These are phyloP conservation scores for Colletotrichum australisinense DNA, from an alignment of 2,329 filamentous ascomycete species.

Conservation along the genomic window DNA sequence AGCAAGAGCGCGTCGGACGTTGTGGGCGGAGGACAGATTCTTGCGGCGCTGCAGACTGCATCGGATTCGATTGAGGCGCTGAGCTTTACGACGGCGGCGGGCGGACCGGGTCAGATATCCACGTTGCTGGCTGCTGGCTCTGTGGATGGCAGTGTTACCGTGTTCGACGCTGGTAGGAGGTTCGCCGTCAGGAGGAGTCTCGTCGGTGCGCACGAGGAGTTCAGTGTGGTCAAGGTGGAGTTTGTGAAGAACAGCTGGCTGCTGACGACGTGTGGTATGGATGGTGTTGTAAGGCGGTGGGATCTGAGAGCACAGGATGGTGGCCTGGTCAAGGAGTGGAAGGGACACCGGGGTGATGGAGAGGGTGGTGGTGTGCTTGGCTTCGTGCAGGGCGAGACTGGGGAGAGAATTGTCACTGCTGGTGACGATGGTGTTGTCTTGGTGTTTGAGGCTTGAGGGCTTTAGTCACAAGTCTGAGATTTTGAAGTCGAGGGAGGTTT, in stretches of 20 bases:
- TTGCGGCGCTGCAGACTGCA: constrained; percentile 86
- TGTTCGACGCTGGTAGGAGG: constrained; percentile 87
- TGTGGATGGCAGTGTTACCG: constrained; percentile 81
- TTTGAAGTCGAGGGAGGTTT: not conserved
- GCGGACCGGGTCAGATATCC: constrained; percentile 47
- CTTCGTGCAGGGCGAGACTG: constrained; percentile 85
- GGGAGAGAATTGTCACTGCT: constrained; percentile 84
- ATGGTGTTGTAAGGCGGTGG: constrained; percentile 91
- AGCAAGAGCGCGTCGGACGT: constrained; percentile 49
- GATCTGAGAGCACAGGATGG: constrained; percentile 75
- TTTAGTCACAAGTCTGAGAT: accelerated
- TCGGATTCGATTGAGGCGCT: constrained; percentile 81
- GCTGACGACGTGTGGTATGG: constrained; percentile 90
- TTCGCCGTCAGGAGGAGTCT: constrained; percentile 90
- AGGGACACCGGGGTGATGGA: constrained; percentile 84
- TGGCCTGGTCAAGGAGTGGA: constrained; percentile 88
- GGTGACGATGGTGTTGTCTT: constrained; percentile 84
- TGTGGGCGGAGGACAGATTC: constrained; percentile 67
- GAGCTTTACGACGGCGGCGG: constrained; percentile 61
- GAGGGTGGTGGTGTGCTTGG: constrained; percentile 90
- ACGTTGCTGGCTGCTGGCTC: constrained; percentile 73
- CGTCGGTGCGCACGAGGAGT: constrained; percentile 85
- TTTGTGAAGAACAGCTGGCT: constrained; percentile 79
- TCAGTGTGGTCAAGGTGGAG: constrained; percentile 91
- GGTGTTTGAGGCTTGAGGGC: constrained; percentile 69